Evolutionary conservation across 176 grass and related monocot genomes (phyloP).

Genomic region (Chrysopogon serrulatus): DNA sequence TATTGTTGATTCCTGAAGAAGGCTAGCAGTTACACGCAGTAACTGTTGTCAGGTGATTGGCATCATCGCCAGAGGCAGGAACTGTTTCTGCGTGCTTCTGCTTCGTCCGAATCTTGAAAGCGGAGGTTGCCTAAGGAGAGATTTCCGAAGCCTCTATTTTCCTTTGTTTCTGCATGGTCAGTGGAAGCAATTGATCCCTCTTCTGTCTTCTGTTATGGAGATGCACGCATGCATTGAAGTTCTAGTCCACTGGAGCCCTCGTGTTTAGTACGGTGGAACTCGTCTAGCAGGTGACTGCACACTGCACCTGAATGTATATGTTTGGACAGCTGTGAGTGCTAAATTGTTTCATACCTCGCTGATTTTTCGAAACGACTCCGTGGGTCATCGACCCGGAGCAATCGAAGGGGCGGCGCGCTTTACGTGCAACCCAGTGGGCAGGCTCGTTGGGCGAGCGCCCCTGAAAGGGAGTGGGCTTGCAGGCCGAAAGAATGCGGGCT

Average conservation of each 20-base stretch:
- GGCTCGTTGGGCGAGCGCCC: background rate
- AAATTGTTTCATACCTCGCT: too few species aligned
- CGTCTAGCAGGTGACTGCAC: background rate
- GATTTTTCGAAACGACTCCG: too few species aligned
- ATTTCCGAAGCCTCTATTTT: background rate
- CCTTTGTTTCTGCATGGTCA: background rate
- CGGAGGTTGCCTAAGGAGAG: background rate
- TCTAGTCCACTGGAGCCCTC: background rate
- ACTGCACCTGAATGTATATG: too few species aligned
- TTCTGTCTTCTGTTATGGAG: background rate
- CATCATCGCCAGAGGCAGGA: background rate
- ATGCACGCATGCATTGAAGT: background rate
- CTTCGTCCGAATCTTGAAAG: background rate
- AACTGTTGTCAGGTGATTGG: background rate
- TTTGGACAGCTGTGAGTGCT: background rate
- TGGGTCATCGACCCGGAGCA: too few species aligned
- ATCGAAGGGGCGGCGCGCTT: too few species aligned
- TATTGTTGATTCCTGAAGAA: slow-evolving; percentile 4
- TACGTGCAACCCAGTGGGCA: too few species aligned
- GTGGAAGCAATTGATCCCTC: background rate
- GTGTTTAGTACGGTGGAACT: background rate
- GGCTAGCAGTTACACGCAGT: background rate
- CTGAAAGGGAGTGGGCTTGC: background rate
- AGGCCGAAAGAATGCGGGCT: background rate
- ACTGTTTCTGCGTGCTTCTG: background rate